Conservation (phyloP, 2,329 filamentous ascomycete species). For the Talaromyces funiculosus region DNA sequence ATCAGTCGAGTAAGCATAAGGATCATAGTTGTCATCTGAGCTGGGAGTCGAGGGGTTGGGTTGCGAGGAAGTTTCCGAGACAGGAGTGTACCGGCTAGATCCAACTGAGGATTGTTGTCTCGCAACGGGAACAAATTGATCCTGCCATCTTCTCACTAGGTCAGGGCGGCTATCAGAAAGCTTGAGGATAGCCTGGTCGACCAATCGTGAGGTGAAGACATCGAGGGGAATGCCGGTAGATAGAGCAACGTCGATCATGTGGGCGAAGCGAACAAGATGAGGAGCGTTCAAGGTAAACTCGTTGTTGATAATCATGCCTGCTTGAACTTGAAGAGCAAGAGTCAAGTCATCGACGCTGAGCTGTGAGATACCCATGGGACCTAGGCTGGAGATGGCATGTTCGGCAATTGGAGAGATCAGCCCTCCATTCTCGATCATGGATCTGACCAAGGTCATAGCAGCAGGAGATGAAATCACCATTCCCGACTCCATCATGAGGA, state of each 20-base stretch:
- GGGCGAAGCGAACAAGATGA: conserved; percentile 55
- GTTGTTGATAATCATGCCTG: conserved; percentile 39
- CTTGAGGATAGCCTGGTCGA: conserved; percentile 54
- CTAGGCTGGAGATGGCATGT: conserved; percentile 56
- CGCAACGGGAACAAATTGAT: conserved; percentile 40
- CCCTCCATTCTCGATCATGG: conserved; percentile 61
- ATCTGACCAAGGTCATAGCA: conserved; percentile 55
- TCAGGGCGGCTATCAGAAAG: conserved; percentile 45
- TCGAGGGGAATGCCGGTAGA: conserved; percentile 50
- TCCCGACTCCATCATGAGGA: conserved; percentile 48
- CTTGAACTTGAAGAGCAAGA: conserved; percentile 58
- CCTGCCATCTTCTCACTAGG: conserved; percentile 52
- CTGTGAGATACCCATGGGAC: conserved; percentile 54
- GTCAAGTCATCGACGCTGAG: conserved; percentile 49
- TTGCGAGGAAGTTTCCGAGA: conserved; percentile 40
- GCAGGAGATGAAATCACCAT: conserved; percentile 49
- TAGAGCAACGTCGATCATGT: conserved; percentile 55
- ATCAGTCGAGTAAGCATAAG: conserved; percentile 83
- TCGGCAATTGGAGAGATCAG: conserved; percentile 55
- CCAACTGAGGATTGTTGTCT: conserved; percentile 43
- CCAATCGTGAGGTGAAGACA: conserved; percentile 49
- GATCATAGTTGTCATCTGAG: conserved; percentile 75
- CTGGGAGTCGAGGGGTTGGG: conserved; percentile 54
- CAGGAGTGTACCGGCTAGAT: conserved; percentile 35
- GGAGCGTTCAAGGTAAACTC: conserved; percentile 49